Conservation (phyloP, 192 early-diverging fungal genomes). For the Coemansia nantahalensis region DNA sequence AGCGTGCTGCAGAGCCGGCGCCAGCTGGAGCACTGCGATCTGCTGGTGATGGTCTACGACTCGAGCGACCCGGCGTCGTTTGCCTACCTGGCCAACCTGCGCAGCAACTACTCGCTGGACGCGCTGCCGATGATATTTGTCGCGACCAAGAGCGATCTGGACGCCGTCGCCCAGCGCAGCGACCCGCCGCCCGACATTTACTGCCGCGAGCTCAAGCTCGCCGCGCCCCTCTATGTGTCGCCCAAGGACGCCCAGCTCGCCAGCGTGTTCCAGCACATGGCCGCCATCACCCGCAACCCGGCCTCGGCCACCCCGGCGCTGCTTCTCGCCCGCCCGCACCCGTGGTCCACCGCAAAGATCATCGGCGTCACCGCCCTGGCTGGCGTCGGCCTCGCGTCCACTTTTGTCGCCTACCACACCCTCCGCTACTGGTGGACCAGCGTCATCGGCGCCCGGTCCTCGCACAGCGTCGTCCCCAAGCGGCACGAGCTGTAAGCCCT, state of each 20-base stretch:
- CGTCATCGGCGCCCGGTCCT: conserved; percentile 16
- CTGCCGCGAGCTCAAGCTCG: conserved; percentile 81
- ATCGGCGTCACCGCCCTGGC: conserved; percentile 37
- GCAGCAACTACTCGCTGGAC: conserved; percentile 81
- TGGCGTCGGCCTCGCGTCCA: conserved; percentile 38
- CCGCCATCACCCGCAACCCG: conserved; percentile 55
- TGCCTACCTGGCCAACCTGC: conserved; percentile 78
- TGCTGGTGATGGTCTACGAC: conserved; percentile 95
- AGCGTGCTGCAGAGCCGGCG: conserved; percentile 89
- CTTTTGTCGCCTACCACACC: conserved; percentile 43
- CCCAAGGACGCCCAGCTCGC: conserved; percentile 83
- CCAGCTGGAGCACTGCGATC: conserved; percentile 83
- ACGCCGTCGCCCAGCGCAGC: conserved; percentile 74
- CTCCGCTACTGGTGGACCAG: conserved; percentile 46
- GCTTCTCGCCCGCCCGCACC: conserved; percentile 28
- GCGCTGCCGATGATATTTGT: conserved; percentile 88
- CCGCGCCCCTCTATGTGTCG: conserved; percentile 87
- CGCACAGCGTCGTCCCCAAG: conserved; percentile 6
- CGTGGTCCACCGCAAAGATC: conserved; percentile 33
- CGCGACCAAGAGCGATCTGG: conserved; percentile 91
- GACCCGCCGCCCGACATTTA: conserved; percentile 92
- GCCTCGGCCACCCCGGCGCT: conserved; percentile 43
- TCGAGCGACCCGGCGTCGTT: conserved; percentile 93
- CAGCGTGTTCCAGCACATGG: conserved; percentile 84
- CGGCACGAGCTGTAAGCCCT: conserved; percentile 25